Conservation (phyloP, 2,329 filamentous ascomycete species). For the Penicillium janthinellum region DNA sequence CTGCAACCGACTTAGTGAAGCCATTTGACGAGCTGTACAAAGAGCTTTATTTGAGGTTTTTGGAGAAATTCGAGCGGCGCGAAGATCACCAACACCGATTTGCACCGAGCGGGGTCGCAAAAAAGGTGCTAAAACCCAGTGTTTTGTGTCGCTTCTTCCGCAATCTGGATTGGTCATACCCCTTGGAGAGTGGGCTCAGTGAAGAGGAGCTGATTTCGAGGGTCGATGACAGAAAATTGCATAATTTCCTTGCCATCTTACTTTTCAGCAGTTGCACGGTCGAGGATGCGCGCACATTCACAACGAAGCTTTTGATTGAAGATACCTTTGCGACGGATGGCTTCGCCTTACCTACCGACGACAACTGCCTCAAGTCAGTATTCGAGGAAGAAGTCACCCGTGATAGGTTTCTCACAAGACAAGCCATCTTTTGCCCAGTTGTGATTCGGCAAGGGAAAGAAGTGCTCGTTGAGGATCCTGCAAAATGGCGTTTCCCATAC, state of each 20-base stretch:
- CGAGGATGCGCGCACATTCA: background rate
- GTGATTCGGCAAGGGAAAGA: background rate
- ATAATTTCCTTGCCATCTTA: background rate
- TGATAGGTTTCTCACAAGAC: background rate
- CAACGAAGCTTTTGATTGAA: background rate
- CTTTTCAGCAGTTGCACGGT: background rate
- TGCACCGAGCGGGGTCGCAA: background rate
- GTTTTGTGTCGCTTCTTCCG: background rate
- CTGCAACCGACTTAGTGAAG: background rate
- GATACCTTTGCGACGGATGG: background rate
- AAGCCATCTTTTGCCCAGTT: background rate
- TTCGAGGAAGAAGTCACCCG: background rate
- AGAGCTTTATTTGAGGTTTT: background rate
- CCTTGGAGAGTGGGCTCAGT: background rate
- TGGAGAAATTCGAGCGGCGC: background rate
- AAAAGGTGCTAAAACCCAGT: background rate
- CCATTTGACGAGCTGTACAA: background rate
- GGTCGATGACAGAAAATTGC: background rate
- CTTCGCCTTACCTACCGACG: background rate
- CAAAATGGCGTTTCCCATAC: background rate
- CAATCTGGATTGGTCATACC: background rate
- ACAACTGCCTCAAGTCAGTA: background rate
- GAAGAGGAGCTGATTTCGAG: background rate
- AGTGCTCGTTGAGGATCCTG: background rate
- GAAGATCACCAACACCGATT: background rate